Evolutionary conservation across 1,284 basidiomycete genomes (phyloP), one percentile per base, ranked within the genome.

Genomic region (Cutaneotrichosporon dermatis): DNA sequence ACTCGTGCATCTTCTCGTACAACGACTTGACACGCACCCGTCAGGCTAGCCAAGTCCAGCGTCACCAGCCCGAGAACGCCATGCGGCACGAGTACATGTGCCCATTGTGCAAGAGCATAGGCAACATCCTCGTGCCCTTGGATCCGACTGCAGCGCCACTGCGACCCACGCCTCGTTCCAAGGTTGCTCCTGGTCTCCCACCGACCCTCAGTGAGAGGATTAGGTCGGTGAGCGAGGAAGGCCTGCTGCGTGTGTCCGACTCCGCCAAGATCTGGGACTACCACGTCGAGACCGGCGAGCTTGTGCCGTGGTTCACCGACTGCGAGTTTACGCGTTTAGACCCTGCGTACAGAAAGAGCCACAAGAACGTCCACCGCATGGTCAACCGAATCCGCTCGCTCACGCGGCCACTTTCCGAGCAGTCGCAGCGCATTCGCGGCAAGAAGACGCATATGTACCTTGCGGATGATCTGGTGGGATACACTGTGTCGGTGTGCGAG

Each of bases 71-170:
- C 0, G 95, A 99, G 74, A 90, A 88, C 70, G 89, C 94, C 37
- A 85, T 88, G 15, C 83, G 96, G 48, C 89, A 90, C 73, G 96
- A 99, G 75, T 99, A 88, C 79, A 90, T 98, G 55, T 99, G 96
- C 70, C 96, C 96, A 0, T 79, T 99, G n/a, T 99, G 96, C 82
- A 99, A 99, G 80, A 92, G 90, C 67, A 82, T 99, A 1, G 94
- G 95, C 9, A 99, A 99, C 76, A 85, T 92, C 39, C 87, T 99
- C 43, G 82, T 99, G 3, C 95, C 96, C 0, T 86, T 94, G 4
- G 82, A 85, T 49, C 58, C 60, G 39, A 65, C 62, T 8, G 67
- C 68, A 1, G 55, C 64, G 4, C 66, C 66, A 25, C 51, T 57
- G 13, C 60, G 49, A 39, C 59, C 42, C 52, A 65, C 60, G 58